Evolutionary conservation across 129 eudicot species (phyloP), one percentile per base, ranked within the genome.

Genomic region (Glebionis coronaria): DNA sequence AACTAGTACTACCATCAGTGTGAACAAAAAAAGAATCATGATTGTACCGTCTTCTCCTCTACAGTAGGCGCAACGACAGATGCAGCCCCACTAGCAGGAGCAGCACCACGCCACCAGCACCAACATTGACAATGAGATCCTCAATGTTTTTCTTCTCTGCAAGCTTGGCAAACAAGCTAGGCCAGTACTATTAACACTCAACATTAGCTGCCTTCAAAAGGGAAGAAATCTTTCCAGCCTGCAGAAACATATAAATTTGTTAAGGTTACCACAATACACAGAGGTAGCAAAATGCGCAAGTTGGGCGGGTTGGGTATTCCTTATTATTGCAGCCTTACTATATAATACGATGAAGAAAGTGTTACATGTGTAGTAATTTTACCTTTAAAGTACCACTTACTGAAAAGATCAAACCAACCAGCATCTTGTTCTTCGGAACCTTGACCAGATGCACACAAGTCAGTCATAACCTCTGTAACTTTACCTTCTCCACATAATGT

Each of bases 341-440:
- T n/a, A n/a, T n/a, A n/a, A n/a, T n/a, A n/a, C n/a, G n/a, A n/a
- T n/a, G n/a, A n/a, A n/a, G n/a, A n/a, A n/a, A n/a, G n/a, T n/a
- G n/a, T n/a, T n/a, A n/a, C n/a, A n/a, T n/a, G n/a, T n/a, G n/a
- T n/a, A n/a, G n/a, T n/a, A n/a, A n/a, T n/a, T n/a, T n/a, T 23
- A 23, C 95, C 84, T 83, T 93, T 75, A 80, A 58, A 77, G n/a
- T 93, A 93, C 2, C 96, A 90, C 51, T 69, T 73, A 62, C 98
- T 88, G 72, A 93, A 88, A 61, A 93, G 92, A 82, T 93, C 96
- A 72, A 88, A 63, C 98, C 98, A 93, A 18, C 95, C 90, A 80
- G 95, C 96, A 74, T 93, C 92, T 53, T 83, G 95, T 82, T 88
- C 95, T 47, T 85, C 74, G 65, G 90, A 79, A 55, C 88, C 95